phyloP scores from a whole-genome alignment of 495 filamentous ascomycete genomes.

The Pseudevernia furfuracea region DNA sequence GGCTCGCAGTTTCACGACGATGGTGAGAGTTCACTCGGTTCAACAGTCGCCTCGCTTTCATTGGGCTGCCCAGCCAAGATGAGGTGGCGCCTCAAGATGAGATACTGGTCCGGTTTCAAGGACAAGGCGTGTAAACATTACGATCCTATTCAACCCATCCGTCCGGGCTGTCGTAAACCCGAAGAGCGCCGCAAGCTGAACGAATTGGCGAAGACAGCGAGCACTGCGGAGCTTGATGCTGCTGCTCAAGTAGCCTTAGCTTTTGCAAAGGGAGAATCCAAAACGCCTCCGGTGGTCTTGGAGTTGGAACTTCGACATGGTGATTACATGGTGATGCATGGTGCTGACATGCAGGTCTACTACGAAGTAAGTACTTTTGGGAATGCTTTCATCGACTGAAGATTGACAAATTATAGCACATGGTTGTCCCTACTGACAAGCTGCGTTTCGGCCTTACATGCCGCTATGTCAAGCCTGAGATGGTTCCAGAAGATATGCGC shows the following conservation, averaged over 20 bases:
- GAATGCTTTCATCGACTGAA: not conserved
- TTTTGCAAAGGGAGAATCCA: constrained; percentile 23
- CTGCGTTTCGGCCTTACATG: constrained; percentile 52
- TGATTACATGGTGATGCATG: constrained; percentile 79
- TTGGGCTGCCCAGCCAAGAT: constrained; percentile 63
- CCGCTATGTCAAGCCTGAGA: constrained; percentile 20
- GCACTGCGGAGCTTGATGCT: constrained; percentile 23
- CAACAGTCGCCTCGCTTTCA: constrained; percentile 67
- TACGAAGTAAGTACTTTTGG: constrained; percentile 53
- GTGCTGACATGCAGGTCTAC: constrained; percentile 57
- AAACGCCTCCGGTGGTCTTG: constrained; percentile 23
- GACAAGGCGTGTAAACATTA: constrained; percentile 26
- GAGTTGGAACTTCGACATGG: constrained; percentile 59
- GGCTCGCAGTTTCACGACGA: constrained; percentile 70
- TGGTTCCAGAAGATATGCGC: not conserved
- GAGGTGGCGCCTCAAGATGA: constrained; percentile 61
- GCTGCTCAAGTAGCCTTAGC: constrained; percentile 16
- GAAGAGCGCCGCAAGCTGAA: constrained; percentile 36
- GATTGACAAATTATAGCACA: constrained; percentile 46
- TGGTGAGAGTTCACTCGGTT: constrained; percentile 66
- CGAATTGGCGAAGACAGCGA: constrained; percentile 9
- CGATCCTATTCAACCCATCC: constrained; percentile 23
- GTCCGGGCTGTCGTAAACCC: constrained; percentile 36
- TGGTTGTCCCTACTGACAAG: constrained; percentile 46
- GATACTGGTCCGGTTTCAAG: constrained; percentile 39